Evolutionary conservation across 73 alveolate genomes (phyloP).

Genomic region (Durusdinium trenchii): DNA sequence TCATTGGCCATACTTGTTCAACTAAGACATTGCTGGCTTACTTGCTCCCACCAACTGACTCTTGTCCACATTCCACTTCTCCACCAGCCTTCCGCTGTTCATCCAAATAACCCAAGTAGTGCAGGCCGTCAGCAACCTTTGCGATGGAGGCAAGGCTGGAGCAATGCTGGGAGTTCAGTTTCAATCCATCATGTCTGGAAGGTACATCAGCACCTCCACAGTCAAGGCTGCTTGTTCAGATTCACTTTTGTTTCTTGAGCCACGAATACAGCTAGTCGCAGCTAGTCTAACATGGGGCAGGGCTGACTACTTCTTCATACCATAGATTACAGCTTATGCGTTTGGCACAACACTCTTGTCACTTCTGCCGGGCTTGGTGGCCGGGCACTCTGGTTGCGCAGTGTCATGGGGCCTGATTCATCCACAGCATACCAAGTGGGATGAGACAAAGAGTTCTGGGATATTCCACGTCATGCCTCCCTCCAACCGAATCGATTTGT

Average conservation of each 20-base stretch:
- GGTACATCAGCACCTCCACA: neutral
- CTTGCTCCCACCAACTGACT: neutral
- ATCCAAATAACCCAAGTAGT: slow-evolving; percentile 57
- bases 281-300: neutral
- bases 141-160: neutral
- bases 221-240: neutral
- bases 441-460: neutral
- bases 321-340: no score
- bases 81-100: slow-evolving; percentile 65
- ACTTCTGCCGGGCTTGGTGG: no score
- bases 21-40: neutral
- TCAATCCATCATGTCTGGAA: neutral
- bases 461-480: no score
- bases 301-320: neutral
- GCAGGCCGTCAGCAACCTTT: slow-evolving; percentile 77
- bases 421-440: neutral
- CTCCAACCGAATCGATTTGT: no score
- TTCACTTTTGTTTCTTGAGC: neutral
- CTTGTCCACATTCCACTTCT: neutral
- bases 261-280: neutral
- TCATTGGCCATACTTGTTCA: neutral
- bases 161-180: no score
- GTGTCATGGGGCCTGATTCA: neutral
- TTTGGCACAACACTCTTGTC: no score
- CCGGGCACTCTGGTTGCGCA: slow-evolving; percentile 42